phyloP scores from a whole-genome alignment of 106 monocot genomes.

The Apostasia ramifera region DNA sequence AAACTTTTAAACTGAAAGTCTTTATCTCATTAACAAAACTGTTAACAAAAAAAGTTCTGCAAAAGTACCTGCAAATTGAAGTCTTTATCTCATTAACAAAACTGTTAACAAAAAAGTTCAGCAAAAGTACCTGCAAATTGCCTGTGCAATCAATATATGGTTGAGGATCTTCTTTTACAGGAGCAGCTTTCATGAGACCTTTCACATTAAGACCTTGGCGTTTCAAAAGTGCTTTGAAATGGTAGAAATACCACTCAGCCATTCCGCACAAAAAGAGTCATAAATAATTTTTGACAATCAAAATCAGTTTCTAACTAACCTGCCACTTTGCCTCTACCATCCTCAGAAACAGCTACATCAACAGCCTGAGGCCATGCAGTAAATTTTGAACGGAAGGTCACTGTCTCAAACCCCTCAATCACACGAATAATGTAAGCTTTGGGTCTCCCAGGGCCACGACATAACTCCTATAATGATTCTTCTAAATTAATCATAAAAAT shows the following conservation, averaged over 20 bases:
- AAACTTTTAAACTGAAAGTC: background rate
- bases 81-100: background rate
- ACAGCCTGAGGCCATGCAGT: slow-evolving; percentile 55
- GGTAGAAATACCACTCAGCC: background rate
- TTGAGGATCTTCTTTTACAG: slow-evolving; percentile 90
- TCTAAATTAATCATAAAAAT: slow-evolving; percentile 8
- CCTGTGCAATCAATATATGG: slow-evolving; percentile 96
- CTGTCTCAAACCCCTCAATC: slow-evolving; percentile 91
- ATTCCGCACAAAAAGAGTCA: background rate
- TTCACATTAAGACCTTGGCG: slow-evolving; percentile 94
- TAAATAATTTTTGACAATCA: background rate
- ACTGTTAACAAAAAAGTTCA: background rate
- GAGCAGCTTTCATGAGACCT: slow-evolving; percentile 73
- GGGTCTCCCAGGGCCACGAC: slow-evolving; percentile 27
- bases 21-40: background rate
- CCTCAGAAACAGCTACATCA: slow-evolving; percentile 72
- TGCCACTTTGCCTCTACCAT: slow-evolving; percentile 95
- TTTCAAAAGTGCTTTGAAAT: slow-evolving; percentile 69
- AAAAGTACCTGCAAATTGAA: slow-evolving; percentile 68
- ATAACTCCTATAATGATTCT: slow-evolving; percentile 39
- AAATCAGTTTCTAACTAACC: slow-evolving; percentile 25
- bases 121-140: slow-evolving; percentile 68
- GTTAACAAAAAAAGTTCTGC: background rate
- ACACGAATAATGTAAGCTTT: slow-evolving; percentile 67
- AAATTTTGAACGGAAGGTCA: slow-evolving; percentile 69